These are phyloP conservation scores for Cupressus sempervirens DNA, from an alignment of 75 land plant genomes.

Conservation along the genomic window DNA sequence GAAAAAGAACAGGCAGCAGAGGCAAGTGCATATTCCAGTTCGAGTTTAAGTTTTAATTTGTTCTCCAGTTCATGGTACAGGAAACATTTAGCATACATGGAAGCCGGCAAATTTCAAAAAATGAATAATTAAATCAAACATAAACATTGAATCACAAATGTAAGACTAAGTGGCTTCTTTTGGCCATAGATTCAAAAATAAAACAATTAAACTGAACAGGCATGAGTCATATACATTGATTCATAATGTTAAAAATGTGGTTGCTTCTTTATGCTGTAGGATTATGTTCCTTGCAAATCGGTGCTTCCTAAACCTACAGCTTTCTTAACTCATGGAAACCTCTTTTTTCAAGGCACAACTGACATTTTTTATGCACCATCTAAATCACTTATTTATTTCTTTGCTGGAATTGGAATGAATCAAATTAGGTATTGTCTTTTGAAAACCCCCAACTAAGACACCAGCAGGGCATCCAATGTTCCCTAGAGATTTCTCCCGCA, in stretches of 20 bases:
- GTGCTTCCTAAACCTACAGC: neutral
- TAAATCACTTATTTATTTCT: neutral
- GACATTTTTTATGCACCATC: neutral
- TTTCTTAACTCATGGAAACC: neutral
- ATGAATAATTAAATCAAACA: no score
- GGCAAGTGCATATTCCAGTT: no score
- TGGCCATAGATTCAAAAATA: neutral
- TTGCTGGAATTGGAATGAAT: neutral
- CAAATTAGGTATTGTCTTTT: neutral
- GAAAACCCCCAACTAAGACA: neutral
- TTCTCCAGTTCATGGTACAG: no score
- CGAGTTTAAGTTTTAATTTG: no score
- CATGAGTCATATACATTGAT: neutral
- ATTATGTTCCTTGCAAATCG: neutral
- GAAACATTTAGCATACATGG: no score
- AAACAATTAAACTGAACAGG: neutral
- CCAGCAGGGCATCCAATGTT: no score
- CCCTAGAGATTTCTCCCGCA: no score
- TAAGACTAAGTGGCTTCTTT: no score
- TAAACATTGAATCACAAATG: no score
- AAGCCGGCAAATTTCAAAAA: no score
- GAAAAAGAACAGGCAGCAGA: no score
- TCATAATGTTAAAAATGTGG: neutral
- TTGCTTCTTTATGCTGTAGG: neutral
- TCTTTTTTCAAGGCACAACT: neutral